Evolutionary conservation across 2,329 filamentous ascomycete genomes (phyloP).

Genomic region (Cadophora malorum): DNA sequence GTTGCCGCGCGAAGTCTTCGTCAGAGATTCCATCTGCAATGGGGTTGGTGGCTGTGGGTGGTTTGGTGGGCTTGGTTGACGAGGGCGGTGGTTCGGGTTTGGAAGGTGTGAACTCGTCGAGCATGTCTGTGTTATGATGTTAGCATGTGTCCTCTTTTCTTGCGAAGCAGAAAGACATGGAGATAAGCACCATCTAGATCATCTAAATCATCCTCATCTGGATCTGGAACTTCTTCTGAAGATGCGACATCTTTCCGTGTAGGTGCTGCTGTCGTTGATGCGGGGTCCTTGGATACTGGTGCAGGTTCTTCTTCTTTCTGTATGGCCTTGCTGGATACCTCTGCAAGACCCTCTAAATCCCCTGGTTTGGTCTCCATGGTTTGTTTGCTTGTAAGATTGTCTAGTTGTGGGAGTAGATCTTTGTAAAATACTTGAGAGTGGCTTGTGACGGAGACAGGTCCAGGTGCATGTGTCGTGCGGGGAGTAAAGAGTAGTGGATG

Average conservation of each 20-base stretch:
- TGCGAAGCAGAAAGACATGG: too few species aligned
- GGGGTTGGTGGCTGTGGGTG: slow-evolving; percentile 36
- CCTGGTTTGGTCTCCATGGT: slow-evolving; percentile 28
- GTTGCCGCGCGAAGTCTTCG: slow-evolving; percentile 80
- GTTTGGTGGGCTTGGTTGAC: slow-evolving; percentile 22
- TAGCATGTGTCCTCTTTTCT: neutral
- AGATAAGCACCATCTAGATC: slow-evolving; percentile 77
- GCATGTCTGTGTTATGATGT: slow-evolving; percentile 68
- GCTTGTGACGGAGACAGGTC: slow-evolving; percentile 14
- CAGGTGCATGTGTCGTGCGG: slow-evolving; percentile 11
- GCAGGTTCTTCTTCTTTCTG: slow-evolving; percentile 30
- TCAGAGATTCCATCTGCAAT: slow-evolving; percentile 60
- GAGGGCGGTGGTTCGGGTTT: slow-evolving; percentile 55
- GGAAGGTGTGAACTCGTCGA: slow-evolving; percentile 84
- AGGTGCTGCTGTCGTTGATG: slow-evolving; percentile 23
- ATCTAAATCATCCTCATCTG: slow-evolving; percentile 90
- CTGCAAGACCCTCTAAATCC: slow-evolving; percentile 19
- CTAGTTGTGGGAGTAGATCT: neutral
- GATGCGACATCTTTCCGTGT: slow-evolving; percentile 22
- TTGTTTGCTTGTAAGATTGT: slow-evolving; percentile 5
- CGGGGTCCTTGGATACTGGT: slow-evolving; percentile 21
- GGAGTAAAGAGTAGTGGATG: neutral
- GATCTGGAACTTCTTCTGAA: slow-evolving; percentile 74
- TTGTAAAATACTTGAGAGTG: slow-evolving; percentile 6
- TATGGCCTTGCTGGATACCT: slow-evolving; percentile 27